phyloP scores from a whole-genome alignment of 1,284 basidiomycete species.

The Sparassis latifolia region DNA sequence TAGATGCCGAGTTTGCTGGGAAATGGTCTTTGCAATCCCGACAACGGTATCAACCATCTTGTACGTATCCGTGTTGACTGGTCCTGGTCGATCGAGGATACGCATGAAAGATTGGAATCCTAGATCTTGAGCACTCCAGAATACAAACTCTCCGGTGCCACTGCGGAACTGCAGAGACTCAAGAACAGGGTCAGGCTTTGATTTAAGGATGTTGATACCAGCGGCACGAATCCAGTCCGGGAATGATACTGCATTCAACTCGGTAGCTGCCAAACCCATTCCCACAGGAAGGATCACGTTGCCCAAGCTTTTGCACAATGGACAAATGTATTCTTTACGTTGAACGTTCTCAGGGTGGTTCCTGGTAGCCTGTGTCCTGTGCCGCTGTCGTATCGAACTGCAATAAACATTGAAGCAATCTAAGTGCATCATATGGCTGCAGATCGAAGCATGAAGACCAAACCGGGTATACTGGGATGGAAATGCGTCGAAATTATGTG shows the following conservation, averaged over 20 bases:
- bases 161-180: conserved; percentile 68
- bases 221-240: conserved; percentile 78
- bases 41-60: conserved; percentile 79
- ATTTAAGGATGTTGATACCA: conserved; percentile 75
- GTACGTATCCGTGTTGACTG: conserved; percentile 49
- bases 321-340: conserved; percentile 94
- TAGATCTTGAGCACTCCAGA: conserved; percentile 76
- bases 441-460: conserved; percentile 86
- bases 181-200: conserved; percentile 62
- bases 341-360: conserved; percentile 94
- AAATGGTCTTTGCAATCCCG: conserved; percentile 61
- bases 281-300: conserved; percentile 89
- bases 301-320: conserved; percentile 96
- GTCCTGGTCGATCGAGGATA: conserved; percentile 34
- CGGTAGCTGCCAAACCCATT: conserved; percentile 32
- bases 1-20: conserved; percentile 69
- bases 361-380: conserved; percentile 84
- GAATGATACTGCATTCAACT: conserved; percentile 55
- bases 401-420: conserved; percentile 93
- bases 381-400: conserved; percentile 81
- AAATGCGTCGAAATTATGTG: conserved; percentile 68
- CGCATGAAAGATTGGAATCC: conserved; percentile 55
- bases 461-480: conserved; percentile 69
- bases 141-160: conserved; percentile 79
- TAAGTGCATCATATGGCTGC: conserved; percentile 97